Evolutionary conservation across 2,329 filamentous ascomycete species (phyloP).

Genomic region (Alternaria gaisen): DNA sequence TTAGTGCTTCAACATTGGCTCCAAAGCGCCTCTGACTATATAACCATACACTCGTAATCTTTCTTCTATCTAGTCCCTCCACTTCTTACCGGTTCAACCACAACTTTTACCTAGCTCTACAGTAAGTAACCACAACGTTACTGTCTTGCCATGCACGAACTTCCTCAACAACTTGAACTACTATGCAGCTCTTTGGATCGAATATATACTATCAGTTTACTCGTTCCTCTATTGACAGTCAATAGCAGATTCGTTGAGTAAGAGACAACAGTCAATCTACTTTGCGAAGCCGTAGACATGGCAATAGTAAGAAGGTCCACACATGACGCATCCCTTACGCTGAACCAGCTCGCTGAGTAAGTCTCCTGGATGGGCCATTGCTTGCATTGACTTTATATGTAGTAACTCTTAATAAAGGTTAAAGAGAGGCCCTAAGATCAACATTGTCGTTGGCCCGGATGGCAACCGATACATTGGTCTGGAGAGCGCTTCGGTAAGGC

Average conservation of each 20-base stretch:
- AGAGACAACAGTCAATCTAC: background rate
- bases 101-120: background rate
- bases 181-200: no score
- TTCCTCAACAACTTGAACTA: background rate
- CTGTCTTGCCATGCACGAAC: background rate
- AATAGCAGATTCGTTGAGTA: background rate
- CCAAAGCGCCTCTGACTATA: background rate
- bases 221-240: background rate
- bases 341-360: conserved; percentile 8
- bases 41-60: background rate
- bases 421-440: conserved; percentile 26
- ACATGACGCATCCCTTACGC: background rate
- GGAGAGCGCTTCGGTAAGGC: conserved; percentile 24
- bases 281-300: background rate
- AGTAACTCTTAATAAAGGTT: conserved; percentile 1
- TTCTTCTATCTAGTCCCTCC: background rate
- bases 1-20: background rate
- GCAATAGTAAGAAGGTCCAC: background rate
- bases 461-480: conserved; percentile 29
- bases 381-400: background rate
- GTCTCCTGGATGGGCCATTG: background rate
- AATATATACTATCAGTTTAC: background rate
- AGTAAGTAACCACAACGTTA: background rate
- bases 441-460: conserved; percentile 25
- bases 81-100: background rate